These are phyloP conservation scores for Knoxia roxburghii DNA, from an alignment of 257 asterid genomes.

Conservation along the genomic window DNA sequence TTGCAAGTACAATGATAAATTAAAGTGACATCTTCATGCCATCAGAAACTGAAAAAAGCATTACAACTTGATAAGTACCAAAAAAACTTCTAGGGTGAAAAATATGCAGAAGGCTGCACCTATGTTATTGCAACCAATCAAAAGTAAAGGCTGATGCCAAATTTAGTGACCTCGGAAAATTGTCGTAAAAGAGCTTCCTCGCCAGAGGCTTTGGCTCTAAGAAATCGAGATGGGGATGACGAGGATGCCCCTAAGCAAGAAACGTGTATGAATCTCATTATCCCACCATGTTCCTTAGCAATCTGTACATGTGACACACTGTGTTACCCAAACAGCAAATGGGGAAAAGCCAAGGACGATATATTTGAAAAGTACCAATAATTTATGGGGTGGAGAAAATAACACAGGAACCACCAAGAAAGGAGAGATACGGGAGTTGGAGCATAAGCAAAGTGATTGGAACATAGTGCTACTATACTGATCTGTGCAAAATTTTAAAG, in stretches of 20 bases:
- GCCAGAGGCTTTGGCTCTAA: slow-evolving; percentile 89
- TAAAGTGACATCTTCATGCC: background rate
- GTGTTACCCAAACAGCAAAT: background rate
- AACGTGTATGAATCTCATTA: slow-evolving; percentile 83
- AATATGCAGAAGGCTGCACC: background rate
- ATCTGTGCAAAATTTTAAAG: too few relatives aligned
- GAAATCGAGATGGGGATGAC: slow-evolving; percentile 74
- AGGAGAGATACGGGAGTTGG: background rate
- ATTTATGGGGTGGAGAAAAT: slow-evolving; percentile 1
- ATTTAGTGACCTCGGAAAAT: slow-evolving; percentile 62
- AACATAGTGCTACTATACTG: background rate
- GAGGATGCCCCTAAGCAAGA: slow-evolving; percentile 85
- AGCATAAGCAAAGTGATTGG: background rate
- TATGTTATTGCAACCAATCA: background rate
- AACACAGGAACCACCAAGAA: background rate
- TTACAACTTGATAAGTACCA: background rate
- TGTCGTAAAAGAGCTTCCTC: slow-evolving; percentile 74
- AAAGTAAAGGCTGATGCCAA: background rate
- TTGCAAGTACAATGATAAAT: background rate
- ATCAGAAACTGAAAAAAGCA: background rate
- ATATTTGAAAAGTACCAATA: background rate
- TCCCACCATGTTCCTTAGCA: slow-evolving; percentile 95
- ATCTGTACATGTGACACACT: slow-evolving; percentile 38
- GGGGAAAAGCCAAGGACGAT: background rate
- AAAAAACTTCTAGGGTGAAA: background rate